Conservation (phyloP, 805 yeast genomes). For the Hanseniaspora guilliermondii region DNA sequence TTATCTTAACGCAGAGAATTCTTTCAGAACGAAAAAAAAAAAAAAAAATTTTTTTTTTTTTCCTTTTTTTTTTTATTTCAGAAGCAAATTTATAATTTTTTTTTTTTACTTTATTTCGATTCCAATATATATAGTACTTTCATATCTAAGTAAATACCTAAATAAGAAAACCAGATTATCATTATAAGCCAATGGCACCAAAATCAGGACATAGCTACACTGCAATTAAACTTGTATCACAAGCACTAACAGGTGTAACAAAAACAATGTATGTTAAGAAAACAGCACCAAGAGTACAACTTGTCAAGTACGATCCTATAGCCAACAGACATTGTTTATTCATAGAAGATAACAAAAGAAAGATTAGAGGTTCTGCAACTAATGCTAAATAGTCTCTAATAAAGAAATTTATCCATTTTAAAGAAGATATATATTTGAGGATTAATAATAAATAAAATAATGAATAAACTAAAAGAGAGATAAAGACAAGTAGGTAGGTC, state of each 20-base stretch:
- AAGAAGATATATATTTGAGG: too few relatives aligned
- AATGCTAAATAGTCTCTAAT: conserved; percentile 21
- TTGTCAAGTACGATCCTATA: conserved; percentile 75
- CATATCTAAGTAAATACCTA: neutral
- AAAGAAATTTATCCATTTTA: neutral
- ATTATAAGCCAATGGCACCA: conserved; percentile 21
- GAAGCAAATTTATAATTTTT: too few relatives aligned
- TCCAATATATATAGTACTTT: too few relatives aligned
- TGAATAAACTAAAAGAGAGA: neutral
- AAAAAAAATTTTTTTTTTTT: too few relatives aligned
- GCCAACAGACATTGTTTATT: conserved; percentile 87
- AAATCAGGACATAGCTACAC: conserved; percentile 54
- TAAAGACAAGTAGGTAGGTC: neutral
- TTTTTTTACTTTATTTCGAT: too few relatives aligned
- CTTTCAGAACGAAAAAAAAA: too few relatives aligned
- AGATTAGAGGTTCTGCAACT: conserved; percentile 29
- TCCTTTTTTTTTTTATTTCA: too few relatives aligned
- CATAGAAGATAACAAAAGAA: conserved; percentile 78
- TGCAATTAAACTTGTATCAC: conserved; percentile 71
- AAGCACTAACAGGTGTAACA: conserved; percentile 82
- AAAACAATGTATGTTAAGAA: conserved; percentile 73
- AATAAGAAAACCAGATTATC: neutral
- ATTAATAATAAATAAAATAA: too few relatives aligned
- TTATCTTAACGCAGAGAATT: too few relatives aligned
- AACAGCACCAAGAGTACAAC: conserved; percentile 64